Evolutionary conservation across 495 filamentous ascomycete genomes (phyloP).

Genomic region (Parathielavia appendiculata): DNA sequence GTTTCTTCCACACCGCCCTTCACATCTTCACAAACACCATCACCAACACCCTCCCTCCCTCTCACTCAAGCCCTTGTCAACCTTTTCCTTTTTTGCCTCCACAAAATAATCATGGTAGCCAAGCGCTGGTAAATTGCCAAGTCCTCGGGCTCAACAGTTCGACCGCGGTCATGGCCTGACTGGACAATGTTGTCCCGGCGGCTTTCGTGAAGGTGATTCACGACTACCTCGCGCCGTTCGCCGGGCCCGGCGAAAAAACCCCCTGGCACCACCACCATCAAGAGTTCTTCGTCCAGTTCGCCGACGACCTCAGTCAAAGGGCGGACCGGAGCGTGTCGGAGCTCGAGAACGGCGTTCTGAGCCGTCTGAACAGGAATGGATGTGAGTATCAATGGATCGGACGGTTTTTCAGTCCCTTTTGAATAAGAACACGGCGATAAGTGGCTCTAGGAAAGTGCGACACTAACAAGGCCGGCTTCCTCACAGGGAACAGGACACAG

Average conservation of each 20-base stretch:
- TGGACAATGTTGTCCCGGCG: not conserved
- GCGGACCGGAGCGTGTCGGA: not conserved
- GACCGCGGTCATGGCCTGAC: constrained; percentile 3
- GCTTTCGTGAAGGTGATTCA: not conserved
- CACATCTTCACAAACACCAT: too few species aligned
- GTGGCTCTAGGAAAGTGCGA: not conserved
- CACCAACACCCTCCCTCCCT: not conserved
- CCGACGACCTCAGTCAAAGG: not conserved
- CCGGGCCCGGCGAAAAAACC: not conserved
- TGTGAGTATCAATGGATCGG: not conserved
- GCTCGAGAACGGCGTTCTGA: not conserved
- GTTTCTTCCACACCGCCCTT: too few species aligned
- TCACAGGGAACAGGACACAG: not conserved
- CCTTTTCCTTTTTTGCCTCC: not conserved
- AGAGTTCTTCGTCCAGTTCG: not conserved
- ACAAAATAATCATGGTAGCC: not conserved
- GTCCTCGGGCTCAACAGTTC: constrained; percentile 4
- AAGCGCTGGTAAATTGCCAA: not conserved
- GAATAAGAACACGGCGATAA: too few species aligned
- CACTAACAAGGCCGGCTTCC: too few species aligned
- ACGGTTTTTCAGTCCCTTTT: not conserved
- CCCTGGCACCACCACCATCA: not conserved
- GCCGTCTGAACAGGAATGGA: not conserved
- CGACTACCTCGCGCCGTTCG: not conserved
- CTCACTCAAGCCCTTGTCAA: not conserved